These are phyloP conservation scores for Colletotrichum neosansevieriae DNA, from an alignment of 2,329 filamentous ascomycete species.

Conservation along the genomic window DNA sequence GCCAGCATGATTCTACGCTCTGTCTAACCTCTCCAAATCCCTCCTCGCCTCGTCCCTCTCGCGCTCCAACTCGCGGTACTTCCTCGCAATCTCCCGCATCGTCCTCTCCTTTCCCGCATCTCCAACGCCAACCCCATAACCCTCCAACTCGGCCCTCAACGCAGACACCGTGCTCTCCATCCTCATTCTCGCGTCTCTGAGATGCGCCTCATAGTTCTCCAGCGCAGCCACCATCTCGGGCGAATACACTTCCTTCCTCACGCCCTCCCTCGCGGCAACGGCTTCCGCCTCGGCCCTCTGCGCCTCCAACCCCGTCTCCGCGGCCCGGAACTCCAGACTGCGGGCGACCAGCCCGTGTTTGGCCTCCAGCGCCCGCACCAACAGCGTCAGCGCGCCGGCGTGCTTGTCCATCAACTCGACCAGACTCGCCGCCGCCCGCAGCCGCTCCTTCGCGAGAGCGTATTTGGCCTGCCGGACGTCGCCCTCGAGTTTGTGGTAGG, in stretches of 20 bases:
- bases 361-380: conserved; percentile 64
- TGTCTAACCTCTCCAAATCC: conserved; percentile 57
- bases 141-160: conserved; percentile 57
- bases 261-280: conserved; percentile 49
- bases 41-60: conserved; percentile 62
- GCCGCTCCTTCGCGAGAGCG: conserved; percentile 54
- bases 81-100: conserved; percentile 66
- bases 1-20: conserved; percentile 20
- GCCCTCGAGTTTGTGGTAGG: conserved; percentile 53
- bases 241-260: conserved; percentile 58
- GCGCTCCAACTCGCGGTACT: conserved; percentile 62
- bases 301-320: conserved; percentile 58
- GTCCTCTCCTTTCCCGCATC: conserved; percentile 58
- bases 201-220: conserved; percentile 60
- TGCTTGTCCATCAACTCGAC: conserved; percentile 55
- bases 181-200: conserved; percentile 62
- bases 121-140: conserved; percentile 61
- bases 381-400: conserved; percentile 53
- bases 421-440: conserved; percentile 53
- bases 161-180: conserved; percentile 57
- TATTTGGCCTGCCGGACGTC: conserved; percentile 48
- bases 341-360: conserved; percentile 67
- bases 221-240: conserved; percentile 58
- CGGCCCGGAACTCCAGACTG: conserved; percentile 63
- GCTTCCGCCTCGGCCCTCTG: conserved; percentile 56